phyloP scores from a whole-genome alignment of 1,139 yeast species.

The Protomyces gravidus region DNA sequence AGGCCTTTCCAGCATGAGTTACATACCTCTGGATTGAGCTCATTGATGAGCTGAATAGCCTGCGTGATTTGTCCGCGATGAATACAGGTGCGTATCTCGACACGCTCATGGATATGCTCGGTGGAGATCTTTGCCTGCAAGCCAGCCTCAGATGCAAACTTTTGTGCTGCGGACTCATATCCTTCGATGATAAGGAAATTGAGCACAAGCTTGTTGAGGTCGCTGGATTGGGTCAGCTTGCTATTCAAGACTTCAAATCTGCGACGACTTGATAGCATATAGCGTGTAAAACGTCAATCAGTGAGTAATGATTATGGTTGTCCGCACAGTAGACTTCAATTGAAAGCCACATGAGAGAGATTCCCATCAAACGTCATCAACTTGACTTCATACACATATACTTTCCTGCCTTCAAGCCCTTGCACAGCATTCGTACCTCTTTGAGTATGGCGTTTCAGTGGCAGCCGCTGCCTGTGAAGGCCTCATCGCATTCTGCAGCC shows the following conservation, averaged over 20 bases:
- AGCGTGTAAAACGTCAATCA: slow-evolving; percentile 15
- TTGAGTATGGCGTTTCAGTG: background rate
- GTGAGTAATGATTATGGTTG: slow-evolving; percentile 26
- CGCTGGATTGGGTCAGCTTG: slow-evolving; percentile 34
- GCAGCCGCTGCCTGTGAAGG: background rate
- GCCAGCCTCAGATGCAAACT: slow-evolving; percentile 43
- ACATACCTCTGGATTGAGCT: slow-evolving; percentile 41
- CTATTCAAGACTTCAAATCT: no score
- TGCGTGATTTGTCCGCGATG: slow-evolving; percentile 40
- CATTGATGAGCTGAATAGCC: slow-evolving; percentile 44
- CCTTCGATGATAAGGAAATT: slow-evolving; percentile 45
- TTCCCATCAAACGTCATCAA: slow-evolving; percentile 36
- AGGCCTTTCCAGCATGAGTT: background rate
- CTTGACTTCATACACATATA: background rate
- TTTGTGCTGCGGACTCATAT: slow-evolving; percentile 42
- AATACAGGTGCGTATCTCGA: slow-evolving; percentile 40
- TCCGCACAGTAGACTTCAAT: slow-evolving; percentile 12
- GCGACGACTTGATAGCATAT: no score
- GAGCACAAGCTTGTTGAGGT: slow-evolving; percentile 41
- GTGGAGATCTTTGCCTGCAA: slow-evolving; percentile 36
- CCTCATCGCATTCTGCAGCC: background rate
- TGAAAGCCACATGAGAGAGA: slow-evolving; percentile 34
- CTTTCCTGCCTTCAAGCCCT: background rate
- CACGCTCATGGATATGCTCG: slow-evolving; percentile 39
- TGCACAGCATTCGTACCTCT: slow-evolving; percentile 6